These are phyloP conservation scores for Bipolaris zeicola DNA, from an alignment of 2,329 filamentous ascomycete genomes.

Conservation along the genomic window DNA sequence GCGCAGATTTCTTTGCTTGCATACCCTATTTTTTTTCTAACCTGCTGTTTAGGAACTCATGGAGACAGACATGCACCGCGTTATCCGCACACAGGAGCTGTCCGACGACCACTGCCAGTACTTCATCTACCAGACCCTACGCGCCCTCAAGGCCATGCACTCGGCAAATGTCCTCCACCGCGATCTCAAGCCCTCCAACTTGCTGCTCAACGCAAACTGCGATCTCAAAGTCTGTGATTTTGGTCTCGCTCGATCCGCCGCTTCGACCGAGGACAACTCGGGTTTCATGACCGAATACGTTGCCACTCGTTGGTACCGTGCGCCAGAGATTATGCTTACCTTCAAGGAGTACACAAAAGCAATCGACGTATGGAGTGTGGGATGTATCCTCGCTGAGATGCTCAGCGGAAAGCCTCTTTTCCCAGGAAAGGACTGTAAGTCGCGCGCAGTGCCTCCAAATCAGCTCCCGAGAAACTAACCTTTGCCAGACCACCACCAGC, in stretches of 20 bases:
- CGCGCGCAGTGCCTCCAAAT: background rate
- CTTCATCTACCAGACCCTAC: slow-evolving; percentile 99
- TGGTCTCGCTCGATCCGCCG: slow-evolving; percentile 90
- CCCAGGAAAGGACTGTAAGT: slow-evolving; percentile 94
- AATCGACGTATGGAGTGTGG: slow-evolving; percentile 98
- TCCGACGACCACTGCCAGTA: slow-evolving; percentile 99
- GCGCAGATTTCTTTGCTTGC: background rate
- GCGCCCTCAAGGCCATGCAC: slow-evolving; percentile 98
- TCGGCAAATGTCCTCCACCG: slow-evolving; percentile 97
- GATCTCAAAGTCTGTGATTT: slow-evolving; percentile 99
- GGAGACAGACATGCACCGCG: slow-evolving; percentile 99
- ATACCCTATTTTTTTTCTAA: slow-evolving; percentile 14
- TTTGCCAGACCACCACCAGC: slow-evolving; percentile 84
- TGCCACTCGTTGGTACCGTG: slow-evolving; percentile 97
- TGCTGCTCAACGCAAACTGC: slow-evolving; percentile 97
- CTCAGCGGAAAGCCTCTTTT: slow-evolving; percentile 97
- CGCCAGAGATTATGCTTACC: slow-evolving; percentile 99
- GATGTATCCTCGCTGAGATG: slow-evolving; percentile 98
- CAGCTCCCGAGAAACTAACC: slow-evolving; percentile 8
- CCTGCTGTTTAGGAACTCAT: slow-evolving; percentile 77
- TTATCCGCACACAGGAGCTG: slow-evolving; percentile 97
- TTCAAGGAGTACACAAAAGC: slow-evolving; percentile 99
- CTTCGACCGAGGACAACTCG: slow-evolving; percentile 98
- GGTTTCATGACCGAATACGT: slow-evolving; percentile 99
- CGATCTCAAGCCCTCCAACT: slow-evolving; percentile 95